Evolutionary conservation across 495 filamentous ascomycete genomes (phyloP).

Genomic region (Hypomontagnella monticulosa): DNA sequence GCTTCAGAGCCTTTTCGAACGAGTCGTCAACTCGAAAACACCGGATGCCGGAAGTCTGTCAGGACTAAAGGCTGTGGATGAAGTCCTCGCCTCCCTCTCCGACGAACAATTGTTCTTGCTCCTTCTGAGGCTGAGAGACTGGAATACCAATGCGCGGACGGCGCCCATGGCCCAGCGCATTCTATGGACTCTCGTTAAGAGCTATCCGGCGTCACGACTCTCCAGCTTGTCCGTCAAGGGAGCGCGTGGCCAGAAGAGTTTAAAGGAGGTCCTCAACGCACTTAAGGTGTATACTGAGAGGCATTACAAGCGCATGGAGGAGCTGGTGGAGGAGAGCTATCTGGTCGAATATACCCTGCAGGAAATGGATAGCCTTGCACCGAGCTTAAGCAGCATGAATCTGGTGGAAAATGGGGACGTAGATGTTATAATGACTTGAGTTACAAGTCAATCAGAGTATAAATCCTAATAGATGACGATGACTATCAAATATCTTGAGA

Average conservation of each 20-base stretch:
- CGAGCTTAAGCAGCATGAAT: slow-evolving; percentile 45
- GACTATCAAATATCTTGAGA: too few relatives aligned
- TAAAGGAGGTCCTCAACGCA: slow-evolving; percentile 85
- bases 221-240: slow-evolving; percentile 67
- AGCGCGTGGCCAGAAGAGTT: slow-evolving; percentile 68
- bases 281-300: slow-evolving; percentile 88
- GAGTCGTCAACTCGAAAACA: slow-evolving; percentile 72
- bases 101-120: slow-evolving; percentile 84
- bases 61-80: slow-evolving; percentile 82
- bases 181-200: slow-evolving; percentile 79
- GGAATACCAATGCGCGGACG: slow-evolving; percentile 96
- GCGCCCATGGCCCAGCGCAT: slow-evolving; percentile 85
- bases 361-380: slow-evolving; percentile 86
- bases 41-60: slow-evolving; percentile 71
- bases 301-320: slow-evolving; percentile 87
- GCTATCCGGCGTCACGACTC: slow-evolving; percentile 77
- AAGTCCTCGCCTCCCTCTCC: slow-evolving; percentile 79
- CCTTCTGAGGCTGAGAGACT: slow-evolving; percentile 83
- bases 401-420: slow-evolving; percentile 47
- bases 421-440: slow-evolving; percentile 55
- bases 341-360: slow-evolving; percentile 89
- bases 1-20: slow-evolving; percentile 81
- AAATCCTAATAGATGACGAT: background rate
- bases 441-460: slow-evolving; percentile 1
- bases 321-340: slow-evolving; percentile 92